These are phyloP conservation scores for Teratosphaeria zuluensis DNA, from an alignment of 2,329 filamentous ascomycete genomes.

Conservation along the genomic window DNA sequence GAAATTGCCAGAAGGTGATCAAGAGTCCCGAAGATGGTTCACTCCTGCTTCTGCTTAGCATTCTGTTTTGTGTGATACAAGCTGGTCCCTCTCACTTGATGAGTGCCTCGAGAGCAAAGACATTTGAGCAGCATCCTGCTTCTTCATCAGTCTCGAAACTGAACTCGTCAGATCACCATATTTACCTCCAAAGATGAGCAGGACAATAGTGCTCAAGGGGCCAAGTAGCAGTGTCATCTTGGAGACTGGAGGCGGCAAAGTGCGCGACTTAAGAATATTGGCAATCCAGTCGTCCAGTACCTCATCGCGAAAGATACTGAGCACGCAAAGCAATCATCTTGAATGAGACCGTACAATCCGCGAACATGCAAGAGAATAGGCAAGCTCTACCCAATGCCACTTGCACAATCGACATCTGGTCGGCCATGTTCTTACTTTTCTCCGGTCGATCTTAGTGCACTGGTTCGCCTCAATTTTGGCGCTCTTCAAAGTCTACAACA, in stretches of 20 bases:
- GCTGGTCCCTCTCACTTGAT: conserved; percentile 42
- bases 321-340: not conserved
- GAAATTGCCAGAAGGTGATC: conserved; percentile 43
- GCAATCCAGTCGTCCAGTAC: not conserved
- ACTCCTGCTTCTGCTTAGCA: conserved; percentile 44
- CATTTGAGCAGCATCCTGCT: conserved; percentile 79
- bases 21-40: conserved; percentile 67
- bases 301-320: not conserved
- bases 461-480: no score
- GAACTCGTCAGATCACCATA: not conserved
- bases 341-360: not conserved
- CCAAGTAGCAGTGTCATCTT: not conserved
- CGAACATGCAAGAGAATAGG: not conserved
- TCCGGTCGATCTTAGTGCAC: not conserved
- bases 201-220: not conserved
- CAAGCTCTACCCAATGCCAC: not conserved
- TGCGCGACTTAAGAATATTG: not conserved
- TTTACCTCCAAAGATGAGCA: not conserved
- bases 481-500: no score
- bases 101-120: conserved; percentile 93
- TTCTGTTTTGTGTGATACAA: not conserved
- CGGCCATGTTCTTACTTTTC: not conserved
- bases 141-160: not conserved
- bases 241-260: not conserved
- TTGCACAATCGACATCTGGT: not conserved